Conservation (phyloP, 176 grass and related monocot genomes). For the Pharus latifolius region DNA sequence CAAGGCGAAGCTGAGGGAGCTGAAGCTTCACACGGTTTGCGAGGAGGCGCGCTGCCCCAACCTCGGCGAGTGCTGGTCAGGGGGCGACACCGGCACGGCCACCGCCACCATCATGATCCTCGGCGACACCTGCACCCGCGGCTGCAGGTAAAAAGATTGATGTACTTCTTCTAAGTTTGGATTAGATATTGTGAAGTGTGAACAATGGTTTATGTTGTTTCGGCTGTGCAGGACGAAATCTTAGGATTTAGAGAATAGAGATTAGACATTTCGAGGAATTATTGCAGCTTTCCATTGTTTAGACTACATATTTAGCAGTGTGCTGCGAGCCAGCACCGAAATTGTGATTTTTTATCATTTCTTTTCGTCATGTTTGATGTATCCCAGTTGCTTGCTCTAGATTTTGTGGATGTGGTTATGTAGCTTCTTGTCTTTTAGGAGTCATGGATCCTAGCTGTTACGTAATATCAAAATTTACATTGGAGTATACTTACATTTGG, state of each 20-base stretch:
- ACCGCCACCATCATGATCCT: constrained; percentile 99
- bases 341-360: not conserved
- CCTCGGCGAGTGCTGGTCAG: constrained; percentile 87
- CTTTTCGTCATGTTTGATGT: no score
- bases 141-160: constrained; percentile 55
- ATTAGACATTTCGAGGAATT: not conserved
- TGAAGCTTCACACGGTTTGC: constrained; percentile 91
- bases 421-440: not conserved
- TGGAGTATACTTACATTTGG: not conserved
- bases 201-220: not conserved
- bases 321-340: not conserved
- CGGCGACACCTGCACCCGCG: constrained; percentile 89
- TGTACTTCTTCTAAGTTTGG: not conserved
- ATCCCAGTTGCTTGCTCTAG: not conserved
- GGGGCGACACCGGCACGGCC: constrained; percentile 82
- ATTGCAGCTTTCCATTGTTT: not conserved
- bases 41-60: constrained; percentile 95
- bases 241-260: not conserved
- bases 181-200: not conserved
- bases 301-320: not conserved
- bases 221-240: not conserved
- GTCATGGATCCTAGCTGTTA: not conserved
- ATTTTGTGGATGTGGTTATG: not conserved
- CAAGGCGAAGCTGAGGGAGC: constrained; percentile 94
- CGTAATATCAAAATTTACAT: not conserved